Evolutionary conservation across 345 rosid species (phyloP).

Genomic region (Kernera saxatilis): DNA sequence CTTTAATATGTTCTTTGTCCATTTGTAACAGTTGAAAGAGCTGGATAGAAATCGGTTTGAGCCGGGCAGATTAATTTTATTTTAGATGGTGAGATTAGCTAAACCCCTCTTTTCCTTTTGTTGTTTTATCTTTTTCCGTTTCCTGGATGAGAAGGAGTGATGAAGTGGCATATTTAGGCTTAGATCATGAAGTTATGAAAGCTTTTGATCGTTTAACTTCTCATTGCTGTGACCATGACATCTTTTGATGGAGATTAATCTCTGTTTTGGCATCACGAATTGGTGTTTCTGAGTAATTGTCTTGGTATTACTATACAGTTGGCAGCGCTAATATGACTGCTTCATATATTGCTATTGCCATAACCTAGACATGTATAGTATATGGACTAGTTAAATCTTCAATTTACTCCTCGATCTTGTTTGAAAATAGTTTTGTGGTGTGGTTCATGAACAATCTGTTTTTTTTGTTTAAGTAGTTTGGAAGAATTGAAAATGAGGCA

Average conservation of each 20-base stretch:
- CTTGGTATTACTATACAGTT: too few relatives aligned
- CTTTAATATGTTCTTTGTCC: conserved; percentile 5
- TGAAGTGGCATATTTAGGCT: not conserved
- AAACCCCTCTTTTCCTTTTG: not conserved
- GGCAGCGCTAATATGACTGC: too few relatives aligned
- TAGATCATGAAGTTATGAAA: not conserved
- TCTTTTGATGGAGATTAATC: not conserved
- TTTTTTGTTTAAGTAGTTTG: too few relatives aligned
- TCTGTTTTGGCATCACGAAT: not conserved
- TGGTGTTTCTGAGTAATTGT: not conserved
- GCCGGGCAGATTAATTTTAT: not conserved
- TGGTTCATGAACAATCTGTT: too few relatives aligned
- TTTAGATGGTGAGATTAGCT: conserved; percentile 28
- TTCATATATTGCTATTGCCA: too few relatives aligned
- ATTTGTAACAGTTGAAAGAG: conserved; percentile 23
- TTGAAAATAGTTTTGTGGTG: too few relatives aligned
- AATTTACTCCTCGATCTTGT: too few relatives aligned
- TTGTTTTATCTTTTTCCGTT: not conserved
- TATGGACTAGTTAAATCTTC: too few relatives aligned
- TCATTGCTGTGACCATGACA: not conserved
- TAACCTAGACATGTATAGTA: too few relatives aligned
- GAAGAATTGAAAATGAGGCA: too few relatives aligned
- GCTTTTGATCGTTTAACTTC: not conserved
- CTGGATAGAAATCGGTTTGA: not conserved
- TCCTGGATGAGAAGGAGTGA: not conserved